Conservation (phyloP, 2,329 filamentous ascomycete species). For the Alternaria sp. region DNA sequence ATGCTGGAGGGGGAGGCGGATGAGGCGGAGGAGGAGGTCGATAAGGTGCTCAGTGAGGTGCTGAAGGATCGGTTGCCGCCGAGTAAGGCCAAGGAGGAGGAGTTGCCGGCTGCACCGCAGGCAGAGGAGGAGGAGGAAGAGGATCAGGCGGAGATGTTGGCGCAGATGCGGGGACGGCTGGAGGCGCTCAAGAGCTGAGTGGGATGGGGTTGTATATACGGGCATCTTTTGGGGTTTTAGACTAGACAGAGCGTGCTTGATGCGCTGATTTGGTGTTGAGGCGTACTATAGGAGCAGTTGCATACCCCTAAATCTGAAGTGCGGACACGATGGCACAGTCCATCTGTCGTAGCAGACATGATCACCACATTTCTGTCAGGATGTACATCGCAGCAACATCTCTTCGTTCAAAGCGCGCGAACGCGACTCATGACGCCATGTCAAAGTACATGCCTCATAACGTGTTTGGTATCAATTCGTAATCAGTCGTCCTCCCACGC, state of each 20-base stretch:
- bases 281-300: background rate
- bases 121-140: constrained; percentile 77
- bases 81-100: constrained; percentile 62
- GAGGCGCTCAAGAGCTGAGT: constrained; percentile 86
- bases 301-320: background rate
- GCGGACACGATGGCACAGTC: background rate
- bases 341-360: background rate
- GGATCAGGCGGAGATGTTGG: constrained; percentile 86
- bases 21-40: constrained; percentile 77
- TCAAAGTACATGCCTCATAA: background rate
- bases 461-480: background rate
- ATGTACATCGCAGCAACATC: background rate
- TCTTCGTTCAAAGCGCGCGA: background rate
- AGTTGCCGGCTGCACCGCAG: constrained; percentile 59
- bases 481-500: background rate
- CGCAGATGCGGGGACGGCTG: constrained; percentile 89
- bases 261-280: constrained; percentile 1
- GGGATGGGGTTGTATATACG: background rate
- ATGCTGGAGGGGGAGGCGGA: constrained; percentile 74
- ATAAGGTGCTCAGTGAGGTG: constrained; percentile 91
- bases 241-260: background rate
- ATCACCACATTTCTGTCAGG: background rate
- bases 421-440: background rate
- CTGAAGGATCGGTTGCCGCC: constrained; percentile 81
- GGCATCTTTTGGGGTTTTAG: background rate